Conservation (phyloP, 345 rosid species). For the Gossypium anomalum region DNA sequence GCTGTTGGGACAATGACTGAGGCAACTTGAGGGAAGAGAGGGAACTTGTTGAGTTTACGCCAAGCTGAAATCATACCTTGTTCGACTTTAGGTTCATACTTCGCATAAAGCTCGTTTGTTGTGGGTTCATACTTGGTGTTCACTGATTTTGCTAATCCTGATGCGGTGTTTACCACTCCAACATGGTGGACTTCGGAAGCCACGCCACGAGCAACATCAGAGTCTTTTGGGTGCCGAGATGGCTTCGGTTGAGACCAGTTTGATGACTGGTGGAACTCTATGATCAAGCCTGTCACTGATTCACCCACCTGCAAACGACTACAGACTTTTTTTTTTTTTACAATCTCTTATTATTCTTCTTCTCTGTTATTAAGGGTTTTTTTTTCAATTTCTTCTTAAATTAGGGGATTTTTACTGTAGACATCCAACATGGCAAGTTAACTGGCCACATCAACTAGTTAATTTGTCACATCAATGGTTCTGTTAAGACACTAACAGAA, state of each 20-base stretch:
- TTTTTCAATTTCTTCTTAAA: no score
- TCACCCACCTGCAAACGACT: slow-evolving; percentile 45
- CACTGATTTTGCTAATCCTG: slow-evolving; percentile 62
- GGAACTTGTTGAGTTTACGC: slow-evolving; percentile 77
- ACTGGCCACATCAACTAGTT: no score
- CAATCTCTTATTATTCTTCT: no score
- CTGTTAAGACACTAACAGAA: no score
- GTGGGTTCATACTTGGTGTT: slow-evolving; percentile 54
- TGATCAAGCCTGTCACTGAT: slow-evolving; percentile 58
- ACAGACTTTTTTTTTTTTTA: no score
- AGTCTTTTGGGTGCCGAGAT: slow-evolving; percentile 58
- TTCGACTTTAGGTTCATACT: slow-evolving; percentile 84
- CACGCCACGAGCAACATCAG: slow-evolving; percentile 56
- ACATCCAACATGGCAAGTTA: no score
- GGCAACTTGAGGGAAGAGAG: slow-evolving; percentile 73
- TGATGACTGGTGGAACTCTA: slow-evolving; percentile 63
- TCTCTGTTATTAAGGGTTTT: no score
- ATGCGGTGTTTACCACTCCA: slow-evolving; percentile 66
- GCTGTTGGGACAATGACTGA: slow-evolving; percentile 75
- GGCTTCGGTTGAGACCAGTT: slow-evolving; percentile 69
- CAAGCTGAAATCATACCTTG: slow-evolving; percentile 70
- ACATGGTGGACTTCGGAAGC: slow-evolving; percentile 64
- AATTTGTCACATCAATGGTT: no score
- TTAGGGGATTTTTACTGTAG: no score
- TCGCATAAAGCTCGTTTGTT: slow-evolving; percentile 42